Evolutionary conservation across 1,139 yeast species (phyloP).

Genomic region (Debaryomyces sp.): DNA sequence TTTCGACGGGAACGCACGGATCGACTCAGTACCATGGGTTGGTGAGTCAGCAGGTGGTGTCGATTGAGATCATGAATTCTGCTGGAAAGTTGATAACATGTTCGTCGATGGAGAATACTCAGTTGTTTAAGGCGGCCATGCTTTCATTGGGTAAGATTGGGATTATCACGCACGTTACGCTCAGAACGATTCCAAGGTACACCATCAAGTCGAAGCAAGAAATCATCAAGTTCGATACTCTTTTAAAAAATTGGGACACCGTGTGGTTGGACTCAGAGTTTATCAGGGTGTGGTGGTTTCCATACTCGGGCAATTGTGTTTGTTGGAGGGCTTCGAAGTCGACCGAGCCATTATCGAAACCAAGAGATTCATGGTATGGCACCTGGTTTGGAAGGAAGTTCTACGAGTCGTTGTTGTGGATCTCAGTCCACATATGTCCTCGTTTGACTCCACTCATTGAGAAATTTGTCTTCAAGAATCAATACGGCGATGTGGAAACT

Average conservation of each 20-base stretch:
- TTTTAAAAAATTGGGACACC: slow-evolving; percentile 67
- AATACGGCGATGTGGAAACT: slow-evolving; percentile 77
- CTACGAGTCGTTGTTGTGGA: slow-evolving; percentile 78
- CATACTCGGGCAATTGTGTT: slow-evolving; percentile 82
- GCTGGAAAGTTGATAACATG: slow-evolving; percentile 71
- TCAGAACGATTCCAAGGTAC: slow-evolving; percentile 82
- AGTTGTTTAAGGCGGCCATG: slow-evolving; percentile 80
- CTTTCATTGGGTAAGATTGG: slow-evolving; percentile 92
- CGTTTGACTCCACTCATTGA: slow-evolving; percentile 83
- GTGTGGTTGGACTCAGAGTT: slow-evolving; percentile 92
- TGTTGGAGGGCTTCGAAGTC: slow-evolving; percentile 87
- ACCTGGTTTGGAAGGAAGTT: slow-evolving; percentile 74
- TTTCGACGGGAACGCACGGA: slow-evolving; percentile 97
- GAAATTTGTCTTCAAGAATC: slow-evolving; percentile 79
- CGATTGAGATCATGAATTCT: slow-evolving; percentile 71
- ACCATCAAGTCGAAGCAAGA: slow-evolving; percentile 82
- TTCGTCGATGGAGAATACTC: slow-evolving; percentile 67
- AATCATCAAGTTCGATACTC: slow-evolving; percentile 72
- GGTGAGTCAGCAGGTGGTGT: slow-evolving; percentile 84
- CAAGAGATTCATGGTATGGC: slow-evolving; percentile 85
- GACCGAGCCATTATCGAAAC: slow-evolving; percentile 62
- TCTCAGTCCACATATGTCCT: slow-evolving; percentile 74
- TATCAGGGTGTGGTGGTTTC: slow-evolving; percentile 97
- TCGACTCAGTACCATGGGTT: slow-evolving; percentile 91
- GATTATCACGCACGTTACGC: slow-evolving; percentile 82